Evolutionary conservation across 345 rosid species (phyloP).

Genomic region (Murraya koenigii): DNA sequence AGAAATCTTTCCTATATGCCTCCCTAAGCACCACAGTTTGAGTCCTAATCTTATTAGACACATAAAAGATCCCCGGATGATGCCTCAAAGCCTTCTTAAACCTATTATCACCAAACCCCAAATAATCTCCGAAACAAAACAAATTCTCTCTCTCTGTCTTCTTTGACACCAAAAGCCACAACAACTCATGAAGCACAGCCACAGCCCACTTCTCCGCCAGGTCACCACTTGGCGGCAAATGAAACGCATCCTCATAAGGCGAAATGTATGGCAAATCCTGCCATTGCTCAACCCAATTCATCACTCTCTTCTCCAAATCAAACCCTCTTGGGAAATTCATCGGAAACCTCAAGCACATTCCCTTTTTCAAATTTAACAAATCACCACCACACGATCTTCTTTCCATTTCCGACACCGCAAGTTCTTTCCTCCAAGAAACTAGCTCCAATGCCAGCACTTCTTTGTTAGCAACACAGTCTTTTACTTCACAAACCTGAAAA

Average conservation of each 20-base stretch:
- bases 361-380: conserved; percentile 25
- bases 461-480: conserved; percentile 27
- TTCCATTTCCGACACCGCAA: conserved; percentile 68
- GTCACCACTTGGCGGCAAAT: conserved; percentile 53
- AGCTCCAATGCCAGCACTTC: conserved; percentile 46
- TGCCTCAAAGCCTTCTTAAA: conserved; percentile 64
- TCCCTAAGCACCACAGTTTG: conserved; percentile 82
- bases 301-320: conserved; percentile 55
- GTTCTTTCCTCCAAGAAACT: conserved; percentile 44
- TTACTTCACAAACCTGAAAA: conserved; percentile 45
- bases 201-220: conserved; percentile 83
- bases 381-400: conserved; percentile 34
- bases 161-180: conserved; percentile 62
- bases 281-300: conserved; percentile 75
- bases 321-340: conserved; percentile 78
- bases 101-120: conserved; percentile 59
- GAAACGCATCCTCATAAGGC: conserved; percentile 66
- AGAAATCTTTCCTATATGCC: conserved; percentile 64
- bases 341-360: conserved; percentile 49
- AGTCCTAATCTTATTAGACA: conserved; percentile 75
- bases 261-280: conserved; percentile 79
- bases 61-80: conserved; percentile 83
- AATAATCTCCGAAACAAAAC: conserved; percentile 56
- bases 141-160: conserved; percentile 73
- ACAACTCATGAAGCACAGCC: conserved; percentile 73